These are phyloP conservation scores for Globisporangium polare DNA, from an alignment of 352 stramenopile species.

Conservation along the genomic window DNA sequence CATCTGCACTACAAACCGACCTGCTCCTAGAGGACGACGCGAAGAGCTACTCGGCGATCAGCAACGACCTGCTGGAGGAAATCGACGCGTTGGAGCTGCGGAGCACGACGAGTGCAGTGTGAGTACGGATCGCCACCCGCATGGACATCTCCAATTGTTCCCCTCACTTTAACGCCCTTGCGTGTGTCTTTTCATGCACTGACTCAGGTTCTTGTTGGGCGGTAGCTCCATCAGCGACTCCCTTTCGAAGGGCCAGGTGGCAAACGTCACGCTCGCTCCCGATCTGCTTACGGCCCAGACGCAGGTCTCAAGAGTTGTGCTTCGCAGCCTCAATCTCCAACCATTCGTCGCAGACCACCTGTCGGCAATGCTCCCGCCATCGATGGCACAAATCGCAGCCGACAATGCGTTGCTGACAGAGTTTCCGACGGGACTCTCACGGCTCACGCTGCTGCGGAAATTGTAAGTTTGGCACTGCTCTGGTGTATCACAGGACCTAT, in stretches of 20 bases:
- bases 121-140: no score
- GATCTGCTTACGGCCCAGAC: neutral
- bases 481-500: no score
- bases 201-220: neutral
- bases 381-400: neutral
- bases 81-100: neutral
- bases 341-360: neutral
- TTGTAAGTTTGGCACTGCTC: no score
- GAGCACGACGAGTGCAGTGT: neutral
- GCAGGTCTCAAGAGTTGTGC: neutral
- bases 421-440: neutral
- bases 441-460: neutral
- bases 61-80: conserved; percentile 2
- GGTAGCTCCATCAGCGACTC: neutral
- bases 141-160: no score
- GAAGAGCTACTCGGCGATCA: conserved; percentile 2
- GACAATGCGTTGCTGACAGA: neutral
- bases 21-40: neutral
- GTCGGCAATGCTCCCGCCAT: neutral
- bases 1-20: no score
- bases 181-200: no score
- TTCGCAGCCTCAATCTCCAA: neutral
- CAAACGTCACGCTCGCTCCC: conserved; percentile 3
- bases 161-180: no score
- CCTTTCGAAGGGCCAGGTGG: neutral